Evolutionary conservation across 208 protist species (phyloP).

Genomic region (Leishmania tropica): DNA sequence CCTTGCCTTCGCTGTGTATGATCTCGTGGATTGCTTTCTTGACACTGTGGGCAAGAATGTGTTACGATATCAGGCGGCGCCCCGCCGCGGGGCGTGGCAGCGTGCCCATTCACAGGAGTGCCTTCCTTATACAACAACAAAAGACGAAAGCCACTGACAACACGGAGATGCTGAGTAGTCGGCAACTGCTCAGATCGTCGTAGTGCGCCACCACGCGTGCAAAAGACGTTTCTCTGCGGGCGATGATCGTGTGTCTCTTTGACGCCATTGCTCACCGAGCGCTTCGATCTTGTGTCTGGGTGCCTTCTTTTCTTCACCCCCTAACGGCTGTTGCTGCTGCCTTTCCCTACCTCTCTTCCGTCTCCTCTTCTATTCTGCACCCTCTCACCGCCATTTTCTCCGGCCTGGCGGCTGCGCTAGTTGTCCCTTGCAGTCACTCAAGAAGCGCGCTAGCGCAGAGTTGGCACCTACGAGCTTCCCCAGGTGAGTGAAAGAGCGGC

Average conservation of each 20-base stretch:
- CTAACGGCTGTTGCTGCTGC: neutral
- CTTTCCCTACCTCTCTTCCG: neutral
- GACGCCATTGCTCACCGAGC: neutral
- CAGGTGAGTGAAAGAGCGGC: slow-evolving; percentile 4
- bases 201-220: neutral
- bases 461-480: slow-evolving; percentile 4
- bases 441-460: neutral
- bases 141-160: neutral
- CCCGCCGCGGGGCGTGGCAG: neutral
- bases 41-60: neutral
- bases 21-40: neutral
- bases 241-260: neutral
- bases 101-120: neutral
- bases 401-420: neutral
- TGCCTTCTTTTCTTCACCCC: neutral
- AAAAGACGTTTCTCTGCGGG: neutral
- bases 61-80: neutral
- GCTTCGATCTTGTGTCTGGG: neutral
- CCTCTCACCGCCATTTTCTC: neutral
- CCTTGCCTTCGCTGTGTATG: neutral
- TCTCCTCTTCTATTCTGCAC: neutral
- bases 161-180: neutral
- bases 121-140: neutral
- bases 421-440: neutral
- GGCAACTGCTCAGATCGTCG: neutral